A percentile compares a stretch with the other conserved stretches of the same genome.
phyloP scores from a whole-genome alignment of 257 asterid species.

The Rehmannia glutinosa region DNA sequence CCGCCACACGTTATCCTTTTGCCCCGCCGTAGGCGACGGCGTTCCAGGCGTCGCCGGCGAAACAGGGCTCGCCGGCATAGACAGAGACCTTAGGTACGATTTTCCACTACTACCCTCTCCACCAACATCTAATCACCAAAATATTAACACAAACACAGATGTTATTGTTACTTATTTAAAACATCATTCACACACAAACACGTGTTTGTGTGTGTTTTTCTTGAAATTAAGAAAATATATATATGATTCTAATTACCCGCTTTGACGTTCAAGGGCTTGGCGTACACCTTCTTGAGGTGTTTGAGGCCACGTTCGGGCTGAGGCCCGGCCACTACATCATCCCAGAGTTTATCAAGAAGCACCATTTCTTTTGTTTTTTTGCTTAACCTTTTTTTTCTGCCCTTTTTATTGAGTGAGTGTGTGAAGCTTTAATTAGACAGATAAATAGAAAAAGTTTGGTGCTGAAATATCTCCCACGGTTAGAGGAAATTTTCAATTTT shows the following conservation, averaged over 20 bases:
- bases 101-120: conserved; percentile 32
- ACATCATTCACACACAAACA: not conserved
- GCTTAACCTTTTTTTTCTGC: not conserved
- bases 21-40: conserved; percentile 62
- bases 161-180: no score
- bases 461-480: conserved; percentile 31
- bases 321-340: conserved; percentile 89
- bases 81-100: conserved; percentile 45
- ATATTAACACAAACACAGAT: not conserved
- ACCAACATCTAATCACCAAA: conserved; percentile 29
- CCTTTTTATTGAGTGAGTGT: no score
- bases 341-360: conserved; percentile 88
- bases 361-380: conserved; percentile 39
- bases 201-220: not conserved
- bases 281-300: conserved; percentile 57
- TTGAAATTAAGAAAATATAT: no score
- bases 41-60: conserved; percentile 60
- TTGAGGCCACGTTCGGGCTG: conserved; percentile 81
- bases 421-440: not conserved
- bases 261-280: conserved; percentile 46
- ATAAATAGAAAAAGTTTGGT: conserved; percentile 25
- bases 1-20: conserved; percentile 86
- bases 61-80: conserved; percentile 53
- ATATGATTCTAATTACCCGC: no score
- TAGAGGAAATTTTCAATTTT: not conserved